Evolutionary conservation across 2,329 filamentous ascomycete genomes (phyloP).

Genomic region (Nemania sp.): DNA sequence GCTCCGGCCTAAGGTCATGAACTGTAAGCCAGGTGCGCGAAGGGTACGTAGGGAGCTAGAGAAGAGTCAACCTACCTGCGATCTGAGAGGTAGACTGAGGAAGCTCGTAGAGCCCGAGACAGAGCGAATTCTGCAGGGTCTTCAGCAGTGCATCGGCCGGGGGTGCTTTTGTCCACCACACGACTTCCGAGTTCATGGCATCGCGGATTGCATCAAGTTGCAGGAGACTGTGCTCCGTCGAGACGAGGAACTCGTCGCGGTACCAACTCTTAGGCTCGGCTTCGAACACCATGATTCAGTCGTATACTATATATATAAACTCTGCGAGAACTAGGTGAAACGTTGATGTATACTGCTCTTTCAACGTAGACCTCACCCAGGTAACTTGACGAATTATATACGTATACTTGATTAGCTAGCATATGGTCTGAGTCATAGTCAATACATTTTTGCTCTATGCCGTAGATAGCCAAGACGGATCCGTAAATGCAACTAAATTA

Average conservation of each 20-base stretch:
- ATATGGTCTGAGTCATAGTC: neutral
- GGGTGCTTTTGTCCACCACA: constrained; percentile 71
- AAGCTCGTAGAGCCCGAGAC: constrained; percentile 67
- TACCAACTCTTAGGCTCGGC: constrained; percentile 59
- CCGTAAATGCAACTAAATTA: neutral
- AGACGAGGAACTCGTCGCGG: constrained; percentile 68
- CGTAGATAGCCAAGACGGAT: neutral
- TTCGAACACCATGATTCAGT: constrained; percentile 42
- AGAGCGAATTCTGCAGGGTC: constrained; percentile 69
- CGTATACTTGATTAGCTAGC: neutral
- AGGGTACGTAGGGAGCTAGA: neutral
- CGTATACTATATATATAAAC: neutral
- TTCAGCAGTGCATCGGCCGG: constrained; percentile 61
- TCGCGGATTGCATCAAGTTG: constrained; percentile 66
- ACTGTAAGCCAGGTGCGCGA: constrained; percentile 18
- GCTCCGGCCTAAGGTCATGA: constrained; percentile 39
- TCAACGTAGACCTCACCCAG: neutral
- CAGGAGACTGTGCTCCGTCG: constrained; percentile 68
- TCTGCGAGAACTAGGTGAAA: neutral
- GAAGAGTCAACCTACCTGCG: constrained; percentile 46
- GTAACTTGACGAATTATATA: neutral
- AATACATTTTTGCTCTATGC: neutral
- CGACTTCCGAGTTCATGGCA: constrained; percentile 66
- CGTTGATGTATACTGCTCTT: neutral
- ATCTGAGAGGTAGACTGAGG: constrained; percentile 50